Evolutionary conservation across 2,329 filamentous ascomycete genomes (phyloP).

Genomic region (Sarocladiaceae sp.): DNA sequence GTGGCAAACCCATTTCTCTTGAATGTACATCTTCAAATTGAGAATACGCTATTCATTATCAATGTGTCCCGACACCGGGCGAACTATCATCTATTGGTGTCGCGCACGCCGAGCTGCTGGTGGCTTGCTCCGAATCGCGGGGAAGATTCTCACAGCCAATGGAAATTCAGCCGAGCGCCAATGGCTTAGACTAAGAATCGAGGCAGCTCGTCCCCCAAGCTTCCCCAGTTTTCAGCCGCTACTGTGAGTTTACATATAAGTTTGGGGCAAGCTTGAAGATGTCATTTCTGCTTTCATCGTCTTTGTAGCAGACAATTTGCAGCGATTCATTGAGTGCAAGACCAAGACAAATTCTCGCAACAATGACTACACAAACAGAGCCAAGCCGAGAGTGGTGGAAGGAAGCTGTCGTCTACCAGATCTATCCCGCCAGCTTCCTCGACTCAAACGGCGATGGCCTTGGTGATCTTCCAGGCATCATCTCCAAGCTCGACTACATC

Average conservation of each 20-base stretch:
- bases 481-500: conserved; percentile 57
- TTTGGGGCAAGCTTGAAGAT: too few relatives aligned
- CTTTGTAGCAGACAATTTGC: neutral
- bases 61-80: too few relatives aligned
- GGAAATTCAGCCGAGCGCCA: neutral
- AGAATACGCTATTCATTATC: too few relatives aligned
- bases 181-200: neutral
- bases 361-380: neutral
- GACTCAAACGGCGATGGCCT: conserved; percentile 54
- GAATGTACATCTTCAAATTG: too few relatives aligned
- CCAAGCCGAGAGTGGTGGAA: conserved; percentile 44
- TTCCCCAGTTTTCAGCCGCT: neutral
- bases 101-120: too few relatives aligned
- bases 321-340: neutral
- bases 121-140: neutral
- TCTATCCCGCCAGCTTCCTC: conserved; percentile 54
- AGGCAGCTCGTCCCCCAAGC: neutral
- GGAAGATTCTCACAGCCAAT: neutral
- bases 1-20: too few relatives aligned
- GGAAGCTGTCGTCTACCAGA: conserved; percentile 50
- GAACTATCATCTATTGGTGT: too few relatives aligned
- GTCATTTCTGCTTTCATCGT: neutral
- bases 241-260: neutral
- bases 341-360: neutral
- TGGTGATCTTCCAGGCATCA: conserved; percentile 60